Conservation (phyloP, 805 yeast species). For the Candida hungchunana region DNA sequence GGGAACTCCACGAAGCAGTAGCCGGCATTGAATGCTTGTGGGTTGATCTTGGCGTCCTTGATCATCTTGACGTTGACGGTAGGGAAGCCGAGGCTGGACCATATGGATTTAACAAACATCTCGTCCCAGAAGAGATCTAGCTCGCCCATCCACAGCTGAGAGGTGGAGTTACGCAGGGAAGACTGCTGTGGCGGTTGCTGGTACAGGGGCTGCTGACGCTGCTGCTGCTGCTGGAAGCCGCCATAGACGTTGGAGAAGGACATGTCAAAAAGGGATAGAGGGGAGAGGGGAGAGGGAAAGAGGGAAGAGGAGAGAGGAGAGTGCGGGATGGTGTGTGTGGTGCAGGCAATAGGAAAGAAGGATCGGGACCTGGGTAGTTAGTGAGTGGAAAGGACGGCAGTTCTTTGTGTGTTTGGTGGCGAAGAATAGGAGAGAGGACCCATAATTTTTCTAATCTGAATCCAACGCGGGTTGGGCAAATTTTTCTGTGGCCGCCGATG, state of each 20-base stretch:
- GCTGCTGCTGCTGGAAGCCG: conserved; percentile 5
- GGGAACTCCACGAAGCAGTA: conserved; percentile 83
- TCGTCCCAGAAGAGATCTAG: conserved; percentile 85
- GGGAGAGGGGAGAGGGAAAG: no score
- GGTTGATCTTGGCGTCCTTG: conserved; percentile 46
- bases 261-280: no score
- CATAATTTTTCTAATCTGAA: no score
- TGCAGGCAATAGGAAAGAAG: no score
- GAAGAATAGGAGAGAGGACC: no score
- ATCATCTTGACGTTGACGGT: conserved; percentile 62
- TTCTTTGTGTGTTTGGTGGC: no score
- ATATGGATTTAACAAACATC: conserved; percentile 54
- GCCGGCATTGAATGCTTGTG: conserved; percentile 46
- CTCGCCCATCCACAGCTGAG: conserved; percentile 83
- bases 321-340: no score
- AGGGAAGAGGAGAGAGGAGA: no score
- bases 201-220: conserved; percentile 15
- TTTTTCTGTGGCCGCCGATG: no score
- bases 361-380: no score
- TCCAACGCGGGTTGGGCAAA: no score
- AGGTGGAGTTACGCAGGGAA: conserved; percentile 16
- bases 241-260: conserved; percentile 8
- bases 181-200: conserved; percentile 12
- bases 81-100: conserved; percentile 67
- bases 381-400: no score